These are phyloP conservation scores for Turnera subulata DNA, from an alignment of 345 rosid genomes.

Conservation along the genomic window DNA sequence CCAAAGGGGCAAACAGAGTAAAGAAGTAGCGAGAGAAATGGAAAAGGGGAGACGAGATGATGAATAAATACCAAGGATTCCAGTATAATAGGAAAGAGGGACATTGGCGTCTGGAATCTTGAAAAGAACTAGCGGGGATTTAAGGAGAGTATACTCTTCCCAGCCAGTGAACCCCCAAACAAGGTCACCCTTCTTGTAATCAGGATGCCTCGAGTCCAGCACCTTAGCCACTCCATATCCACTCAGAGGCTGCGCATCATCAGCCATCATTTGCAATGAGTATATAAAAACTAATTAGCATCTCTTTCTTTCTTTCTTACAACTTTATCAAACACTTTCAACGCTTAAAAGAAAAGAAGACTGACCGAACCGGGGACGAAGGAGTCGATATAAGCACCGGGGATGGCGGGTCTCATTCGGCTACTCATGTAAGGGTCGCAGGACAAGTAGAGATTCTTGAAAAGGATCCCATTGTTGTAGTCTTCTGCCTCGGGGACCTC, in stretches of 20 bases:
- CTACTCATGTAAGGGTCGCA: slow-evolving; percentile 25
- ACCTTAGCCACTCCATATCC: slow-evolving; percentile 65
- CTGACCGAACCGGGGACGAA: slow-evolving; percentile 19
- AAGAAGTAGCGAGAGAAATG: background rate
- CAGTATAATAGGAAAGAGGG: slow-evolving; percentile 58
- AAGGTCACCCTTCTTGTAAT: slow-evolving; percentile 47
- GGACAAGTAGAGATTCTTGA: slow-evolving; percentile 22
- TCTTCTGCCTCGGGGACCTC: slow-evolving; percentile 23
- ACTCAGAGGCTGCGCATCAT: slow-evolving; percentile 39
- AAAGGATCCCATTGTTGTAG: slow-evolving; percentile 2
- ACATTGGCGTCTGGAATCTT: slow-evolving; percentile 48
- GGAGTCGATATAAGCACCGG: background rate
- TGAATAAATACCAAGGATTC: slow-evolving; percentile 48
- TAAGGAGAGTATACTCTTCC: slow-evolving; percentile 56
- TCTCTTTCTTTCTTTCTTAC: background rate
- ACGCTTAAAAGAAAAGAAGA: background rate
- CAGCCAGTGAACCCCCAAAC: slow-evolving; percentile 57
- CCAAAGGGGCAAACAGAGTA: background rate
- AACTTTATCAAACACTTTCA: background rate
- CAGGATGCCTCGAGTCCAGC: slow-evolving; percentile 47
- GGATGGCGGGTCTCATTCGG: slow-evolving; percentile 1
- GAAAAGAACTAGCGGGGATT: slow-evolving; percentile 25
- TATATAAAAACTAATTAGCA: background rate
- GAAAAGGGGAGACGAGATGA: background rate
- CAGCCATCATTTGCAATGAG: background rate